A percentile compares a stretch with the other conserved stretches of the same genome.
Evolutionary conservation across 2,329 filamentous ascomycete genomes (phyloP).

Genomic region (Aspergillus sclerotialis): DNA sequence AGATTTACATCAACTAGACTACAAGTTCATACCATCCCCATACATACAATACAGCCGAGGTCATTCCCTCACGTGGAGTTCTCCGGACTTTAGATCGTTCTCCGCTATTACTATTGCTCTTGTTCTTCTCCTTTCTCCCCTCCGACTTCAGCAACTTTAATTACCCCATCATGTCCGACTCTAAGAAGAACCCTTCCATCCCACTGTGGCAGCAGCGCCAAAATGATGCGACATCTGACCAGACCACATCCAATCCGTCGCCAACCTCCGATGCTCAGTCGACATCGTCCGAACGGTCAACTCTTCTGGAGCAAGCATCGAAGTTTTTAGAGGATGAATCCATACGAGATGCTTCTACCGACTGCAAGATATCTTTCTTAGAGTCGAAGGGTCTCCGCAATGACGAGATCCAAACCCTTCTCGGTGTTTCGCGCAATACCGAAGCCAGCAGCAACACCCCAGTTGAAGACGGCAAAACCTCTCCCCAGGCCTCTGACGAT

Average conservation of each 20-base stretch:
- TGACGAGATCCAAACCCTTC: constrained; percentile 61
- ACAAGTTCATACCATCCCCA: constrained; percentile 1
- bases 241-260: constrained; percentile 14
- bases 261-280: constrained; percentile 19
- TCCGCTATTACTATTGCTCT: constrained; percentile 3
- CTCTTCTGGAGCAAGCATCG: constrained; percentile 59
- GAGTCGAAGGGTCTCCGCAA: constrained; percentile 65
- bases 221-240: constrained; percentile 19
- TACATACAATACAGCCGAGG: constrained; percentile 15
- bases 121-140: constrained; percentile 1
- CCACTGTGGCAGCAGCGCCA: constrained; percentile 32
- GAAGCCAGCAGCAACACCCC: constrained; percentile 16
- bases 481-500: constrained; percentile 2
- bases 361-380: constrained; percentile 71
- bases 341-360: constrained; percentile 61
- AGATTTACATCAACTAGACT: neutral
- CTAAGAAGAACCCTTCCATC: constrained; percentile 27
- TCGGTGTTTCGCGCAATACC: constrained; percentile 40
- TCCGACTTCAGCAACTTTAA: neutral
- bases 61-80: constrained; percentile 7
- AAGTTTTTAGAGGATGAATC: constrained; percentile 69
- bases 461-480: constrained; percentile 7
- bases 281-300: constrained; percentile 17
- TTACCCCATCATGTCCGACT: constrained; percentile 24
- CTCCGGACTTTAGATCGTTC: too few species aligned